Conservation (phyloP, 352 stramenopile genomes). For the Pythium diclinum region DNA sequence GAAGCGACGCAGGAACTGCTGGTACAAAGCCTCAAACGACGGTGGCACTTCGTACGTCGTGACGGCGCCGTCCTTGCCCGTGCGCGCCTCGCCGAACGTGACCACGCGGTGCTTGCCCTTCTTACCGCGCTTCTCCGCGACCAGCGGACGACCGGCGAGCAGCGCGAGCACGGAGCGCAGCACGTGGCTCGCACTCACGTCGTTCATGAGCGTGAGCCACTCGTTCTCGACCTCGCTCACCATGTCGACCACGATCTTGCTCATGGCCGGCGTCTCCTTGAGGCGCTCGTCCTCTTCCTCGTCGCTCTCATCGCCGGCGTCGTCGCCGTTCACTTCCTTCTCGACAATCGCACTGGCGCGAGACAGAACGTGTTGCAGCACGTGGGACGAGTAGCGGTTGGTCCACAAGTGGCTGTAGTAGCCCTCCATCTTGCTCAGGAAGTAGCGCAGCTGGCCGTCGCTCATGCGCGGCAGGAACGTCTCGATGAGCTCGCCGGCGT, state of each 20-base stretch:
- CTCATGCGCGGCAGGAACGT: slow-evolving; percentile 72
- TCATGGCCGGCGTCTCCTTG: slow-evolving; percentile 60
- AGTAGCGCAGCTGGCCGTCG: slow-evolving; percentile 63
- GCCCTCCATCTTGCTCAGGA: slow-evolving; percentile 76
- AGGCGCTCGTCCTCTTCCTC: slow-evolving; percentile 54
- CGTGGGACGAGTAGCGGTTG: slow-evolving; percentile 85
- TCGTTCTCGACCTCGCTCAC: slow-evolving; percentile 70
- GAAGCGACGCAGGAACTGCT: slow-evolving; percentile 43
- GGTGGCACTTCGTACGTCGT: slow-evolving; percentile 48
- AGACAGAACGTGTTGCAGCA: slow-evolving; percentile 73
- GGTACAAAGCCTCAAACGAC: slow-evolving; percentile 56
- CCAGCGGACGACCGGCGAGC: slow-evolving; percentile 59
- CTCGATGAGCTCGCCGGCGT: slow-evolving; percentile 69
- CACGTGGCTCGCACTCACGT: slow-evolving; percentile 83
- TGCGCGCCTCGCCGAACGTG: slow-evolving; percentile 46
- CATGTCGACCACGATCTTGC: slow-evolving; percentile 69
- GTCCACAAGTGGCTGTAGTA: slow-evolving; percentile 84
- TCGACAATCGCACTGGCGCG: slow-evolving; percentile 51
- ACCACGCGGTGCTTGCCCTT: slow-evolving; percentile 75
- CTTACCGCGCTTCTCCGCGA: slow-evolving; percentile 77
- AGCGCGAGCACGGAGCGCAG: slow-evolving; percentile 68
- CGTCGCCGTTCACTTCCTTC: slow-evolving; percentile 32
- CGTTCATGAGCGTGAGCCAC: slow-evolving; percentile 85
- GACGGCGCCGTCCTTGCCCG: slow-evolving; percentile 34
- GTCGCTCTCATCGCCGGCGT: slow-evolving; percentile 31